These are phyloP conservation scores for Boletus sp. DNA, from an alignment of 768 basidiomycete species.

Conservation along the genomic window DNA sequence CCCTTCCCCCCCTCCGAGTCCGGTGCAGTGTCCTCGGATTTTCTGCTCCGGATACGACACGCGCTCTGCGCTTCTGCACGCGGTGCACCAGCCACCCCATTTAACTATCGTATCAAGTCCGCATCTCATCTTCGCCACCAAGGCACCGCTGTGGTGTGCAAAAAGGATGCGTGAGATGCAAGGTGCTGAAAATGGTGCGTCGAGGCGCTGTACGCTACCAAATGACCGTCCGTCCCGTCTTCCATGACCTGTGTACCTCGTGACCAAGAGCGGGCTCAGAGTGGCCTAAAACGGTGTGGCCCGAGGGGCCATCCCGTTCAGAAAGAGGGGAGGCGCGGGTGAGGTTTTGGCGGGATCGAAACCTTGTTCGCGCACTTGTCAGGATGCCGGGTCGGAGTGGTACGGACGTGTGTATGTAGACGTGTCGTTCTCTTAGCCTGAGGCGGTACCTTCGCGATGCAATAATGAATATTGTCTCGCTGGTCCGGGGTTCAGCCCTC, in stretches of 20 bases:
- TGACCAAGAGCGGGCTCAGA: not conserved
- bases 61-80: constrained; percentile 1
- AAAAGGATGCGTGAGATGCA: constrained; percentile 10
- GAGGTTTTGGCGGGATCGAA: not conserved
- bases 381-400: constrained; percentile 5
- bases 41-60: too few relatives aligned
- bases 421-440: too few relatives aligned
- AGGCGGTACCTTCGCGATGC: too few relatives aligned
- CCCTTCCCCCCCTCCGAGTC: constrained; percentile 8
- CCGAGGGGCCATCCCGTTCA: not conserved
- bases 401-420: not conserved
- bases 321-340: not conserved
- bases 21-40: constrained; percentile 15
- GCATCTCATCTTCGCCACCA: constrained; percentile 8
- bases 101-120: constrained; percentile 1
- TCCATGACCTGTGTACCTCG: not conserved
- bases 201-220: not conserved
- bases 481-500: too few relatives aligned
- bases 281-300: not conserved
- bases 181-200: not conserved
- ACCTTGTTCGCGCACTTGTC: constrained; percentile 7
- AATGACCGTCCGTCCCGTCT: not conserved
- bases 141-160: not conserved
- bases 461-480: too few relatives aligned
- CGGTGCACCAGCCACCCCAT: not conserved